Conservation (phyloP, 2,329 filamentous ascomycete genomes). For the Nigrospora oryzae region DNA sequence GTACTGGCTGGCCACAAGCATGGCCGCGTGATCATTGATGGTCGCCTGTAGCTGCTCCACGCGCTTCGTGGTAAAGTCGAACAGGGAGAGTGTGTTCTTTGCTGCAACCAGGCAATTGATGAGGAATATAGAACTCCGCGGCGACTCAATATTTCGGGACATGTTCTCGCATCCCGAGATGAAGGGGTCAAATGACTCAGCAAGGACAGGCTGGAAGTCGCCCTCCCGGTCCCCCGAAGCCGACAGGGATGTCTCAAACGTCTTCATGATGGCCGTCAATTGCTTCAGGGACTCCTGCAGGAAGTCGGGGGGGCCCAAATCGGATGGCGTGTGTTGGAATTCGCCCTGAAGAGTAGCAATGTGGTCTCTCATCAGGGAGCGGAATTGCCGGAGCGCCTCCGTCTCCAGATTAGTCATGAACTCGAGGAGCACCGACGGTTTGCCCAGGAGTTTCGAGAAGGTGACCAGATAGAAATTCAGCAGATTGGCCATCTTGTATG, state of each 20-base stretch:
- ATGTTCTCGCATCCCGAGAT: constrained; percentile 66
- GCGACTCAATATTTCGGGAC: constrained; percentile 48
- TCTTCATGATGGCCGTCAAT: constrained; percentile 71
- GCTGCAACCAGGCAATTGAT: constrained; percentile 63
- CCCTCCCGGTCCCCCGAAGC: constrained; percentile 48
- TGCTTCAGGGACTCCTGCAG: constrained; percentile 72
- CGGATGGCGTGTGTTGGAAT: constrained; percentile 58
- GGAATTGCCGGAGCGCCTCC: constrained; percentile 76
- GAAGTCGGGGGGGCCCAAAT: constrained; percentile 73
- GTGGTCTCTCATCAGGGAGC: constrained; percentile 71
- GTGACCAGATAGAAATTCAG: constrained; percentile 83
- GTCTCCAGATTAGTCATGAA: constrained; percentile 61
- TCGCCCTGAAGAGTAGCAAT: constrained; percentile 67
- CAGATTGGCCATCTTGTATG: constrained; percentile 85
- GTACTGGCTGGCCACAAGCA: constrained; percentile 61
- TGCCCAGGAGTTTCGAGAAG: constrained; percentile 70
- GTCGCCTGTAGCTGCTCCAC: constrained; percentile 46
- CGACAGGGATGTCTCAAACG: constrained; percentile 74
- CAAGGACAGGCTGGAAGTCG: constrained; percentile 67
- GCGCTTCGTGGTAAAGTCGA: constrained; percentile 54
- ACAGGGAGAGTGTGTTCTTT: constrained; percentile 44
- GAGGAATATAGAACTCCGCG: constrained; percentile 58
- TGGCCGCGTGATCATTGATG: constrained; percentile 45
- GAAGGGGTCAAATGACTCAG: constrained; percentile 80
- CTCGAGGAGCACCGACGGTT: constrained; percentile 60